Evolutionary conservation across 129 eudicot genomes (phyloP), one percentile per base, ranked within the genome.

Genomic region (Scalesia atractyloides): DNA sequence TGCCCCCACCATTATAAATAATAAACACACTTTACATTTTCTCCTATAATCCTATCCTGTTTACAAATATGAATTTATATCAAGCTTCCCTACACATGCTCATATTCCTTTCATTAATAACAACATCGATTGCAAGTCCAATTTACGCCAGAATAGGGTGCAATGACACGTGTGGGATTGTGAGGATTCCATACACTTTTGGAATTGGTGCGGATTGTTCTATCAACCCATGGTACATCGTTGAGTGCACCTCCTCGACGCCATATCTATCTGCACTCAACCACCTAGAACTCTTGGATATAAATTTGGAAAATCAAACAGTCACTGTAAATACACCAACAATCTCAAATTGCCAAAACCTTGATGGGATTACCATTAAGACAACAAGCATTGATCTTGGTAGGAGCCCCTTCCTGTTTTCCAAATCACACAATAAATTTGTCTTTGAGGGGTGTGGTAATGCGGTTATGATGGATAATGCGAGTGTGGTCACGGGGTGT

Each of bases 121-220:
- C 18, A 49, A 15, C 54, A 49, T 49, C 54, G 0, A 13, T 49
- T 12, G 54, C 56, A 50, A 17, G 7, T 50, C 56, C 56, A n/a
- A n/a, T 5, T 5, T 50, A 50, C 56, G 6, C 56, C 20, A 50
- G n/a, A 7, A 16, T 17, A 15, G 56, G 56, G 2, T 50, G 56
- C 56, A 50, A 50, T 3, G 56, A 50, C n/a, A 50, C 9, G 9
- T 50, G 56, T 15, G 56, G 56, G 56, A 50, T 2, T 5, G 20
- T 50, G 19, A 50, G 9, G 56, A 15, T 50, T n/a, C 56, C 56
- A 50, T 50, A 15, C 20, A 20, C 56, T 58, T 58, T 58, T 58
- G 64, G 64, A 57, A 58, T 58, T 14, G 63, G 63, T 22, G 63
- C 63, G 11, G 16, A 10, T 20, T 57, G 63, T 57, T 57, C 63